A percentile compares a stretch with the other conserved stretches of the same genome.
Evolutionary conservation across 1,284 basidiomycete genomes (phyloP).

Genomic region (Rhizopogon hawkerae): DNA sequence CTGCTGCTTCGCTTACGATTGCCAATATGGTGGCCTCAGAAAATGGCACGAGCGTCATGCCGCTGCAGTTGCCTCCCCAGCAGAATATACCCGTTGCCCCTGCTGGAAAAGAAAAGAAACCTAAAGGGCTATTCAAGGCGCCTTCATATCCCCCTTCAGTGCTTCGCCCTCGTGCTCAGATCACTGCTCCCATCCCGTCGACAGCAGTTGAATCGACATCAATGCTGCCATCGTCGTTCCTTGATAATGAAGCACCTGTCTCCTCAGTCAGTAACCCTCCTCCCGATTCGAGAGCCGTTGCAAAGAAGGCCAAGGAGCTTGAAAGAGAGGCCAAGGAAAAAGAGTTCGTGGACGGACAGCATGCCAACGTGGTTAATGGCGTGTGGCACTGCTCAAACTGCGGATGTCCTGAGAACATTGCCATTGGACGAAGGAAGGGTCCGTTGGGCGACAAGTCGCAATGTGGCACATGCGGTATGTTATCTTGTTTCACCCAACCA

Average conservation of each 20-base stretch:
- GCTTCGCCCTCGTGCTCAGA: constrained; percentile 48
- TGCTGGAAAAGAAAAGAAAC: constrained; percentile 54
- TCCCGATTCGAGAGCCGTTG: constrained; percentile 39
- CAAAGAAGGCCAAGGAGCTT: constrained; percentile 60
- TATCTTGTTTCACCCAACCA: neutral
- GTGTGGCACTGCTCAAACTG: constrained; percentile 91
- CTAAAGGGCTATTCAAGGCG: constrained; percentile 65
- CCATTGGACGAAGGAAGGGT: constrained; percentile 78
- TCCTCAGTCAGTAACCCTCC: constrained; percentile 27
- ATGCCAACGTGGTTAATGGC: constrained; percentile 73
- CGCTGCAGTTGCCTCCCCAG: constrained; percentile 40
- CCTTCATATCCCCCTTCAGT: constrained; percentile 51
- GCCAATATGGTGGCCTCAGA: constrained; percentile 80
- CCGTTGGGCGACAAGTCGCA: constrained; percentile 86
- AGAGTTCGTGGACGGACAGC: constrained; percentile 74
- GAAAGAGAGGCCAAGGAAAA: constrained; percentile 75
- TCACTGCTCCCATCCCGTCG: constrained; percentile 49
- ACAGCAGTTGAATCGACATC: constrained; percentile 57
- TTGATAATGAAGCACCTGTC: constrained; percentile 48
- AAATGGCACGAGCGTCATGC: constrained; percentile 56
- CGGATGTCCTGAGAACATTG: constrained; percentile 79
- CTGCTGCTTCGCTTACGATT: constrained; percentile 72
- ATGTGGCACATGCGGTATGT: constrained; percentile 85
- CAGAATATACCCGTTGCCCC: constrained; percentile 29
- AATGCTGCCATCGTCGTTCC: constrained; percentile 41